These are phyloP conservation scores for Fusarium mundagurra DNA, from an alignment of 2,329 filamentous ascomycete genomes.

Conservation along the genomic window DNA sequence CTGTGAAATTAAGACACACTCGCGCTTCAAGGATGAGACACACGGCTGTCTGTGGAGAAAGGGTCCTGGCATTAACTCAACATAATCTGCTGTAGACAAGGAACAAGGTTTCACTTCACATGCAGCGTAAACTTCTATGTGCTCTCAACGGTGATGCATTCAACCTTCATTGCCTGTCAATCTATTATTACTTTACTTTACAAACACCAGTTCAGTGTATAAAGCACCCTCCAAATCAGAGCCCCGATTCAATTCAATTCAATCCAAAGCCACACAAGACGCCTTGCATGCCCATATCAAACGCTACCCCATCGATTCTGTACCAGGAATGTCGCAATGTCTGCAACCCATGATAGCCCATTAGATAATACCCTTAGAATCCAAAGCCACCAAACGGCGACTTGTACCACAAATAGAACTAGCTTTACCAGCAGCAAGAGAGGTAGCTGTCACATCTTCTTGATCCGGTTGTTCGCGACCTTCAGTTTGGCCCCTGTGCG, in stretches of 20 bases:
- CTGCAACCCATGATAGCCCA: conserved; percentile 43
- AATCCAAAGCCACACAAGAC: conserved; percentile 22
- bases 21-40: conserved; percentile 1
- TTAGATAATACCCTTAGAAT: conserved; percentile 34
- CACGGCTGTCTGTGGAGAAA: conserved; percentile 7
- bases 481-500: conserved; percentile 74
- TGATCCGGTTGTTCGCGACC: conserved; percentile 77
- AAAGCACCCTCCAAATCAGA: not conserved
- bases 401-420: conserved; percentile 43
- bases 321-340: conserved; percentile 42
- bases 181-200: conserved; percentile 3
- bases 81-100: conserved; percentile 1
- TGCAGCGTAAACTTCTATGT: not conserved
- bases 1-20: not conserved
- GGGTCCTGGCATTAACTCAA: not conserved
- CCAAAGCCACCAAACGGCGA: conserved; percentile 48
- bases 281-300: conserved; percentile 30
- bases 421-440: conserved; percentile 39
- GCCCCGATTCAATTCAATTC: not conserved
- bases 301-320: conserved; percentile 20
- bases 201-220: not conserved
- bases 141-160: conserved; percentile 23
- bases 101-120: conserved; percentile 24
- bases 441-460: conserved; percentile 65
- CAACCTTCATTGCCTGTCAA: not conserved